Evolutionary conservation across 306 rosid species (phyloP), one percentile per base, ranked within the genome.

Genomic region (Quercus agrifolia): DNA sequence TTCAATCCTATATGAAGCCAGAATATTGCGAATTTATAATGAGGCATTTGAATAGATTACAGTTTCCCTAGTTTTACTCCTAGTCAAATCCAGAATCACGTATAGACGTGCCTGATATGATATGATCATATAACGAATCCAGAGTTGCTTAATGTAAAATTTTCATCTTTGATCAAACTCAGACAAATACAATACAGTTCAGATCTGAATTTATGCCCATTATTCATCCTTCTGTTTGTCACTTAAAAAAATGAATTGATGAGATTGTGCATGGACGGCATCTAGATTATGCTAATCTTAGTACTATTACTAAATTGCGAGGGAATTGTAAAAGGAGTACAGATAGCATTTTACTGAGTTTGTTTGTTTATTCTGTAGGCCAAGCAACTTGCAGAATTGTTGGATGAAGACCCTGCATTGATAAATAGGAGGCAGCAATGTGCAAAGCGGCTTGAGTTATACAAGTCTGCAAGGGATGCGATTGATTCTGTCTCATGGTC

Each of bases 381-480:
- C 6, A 75, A 73, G 73, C 83, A 88, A 67, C 86, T 88, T 38
- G 84, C 82, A 56, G 71, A 62, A 33, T 75, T 88, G 74, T 80
- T 88, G 67, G 87, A 71, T 73, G 89, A 85, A 81, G 85, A 85
- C 76, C 86, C 87, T 56, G 74, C 20, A 20, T 70, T 83, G 63
- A 78, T 78, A 77, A 89, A 85, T 70, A 85, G 83, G 84, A 83
- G 91, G 75, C 82, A 71, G 58, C 84, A 83, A 73, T 85, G 83
- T 76, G 84, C 76, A 21, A 83, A 80, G 87, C 83, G 87, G 78
- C 91, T 88, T 78, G 86, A 88, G 68, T 71, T 88, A 44, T 81
- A 83, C 87, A 85, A 80, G 75, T 79, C 87, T 68, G 91, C 89
- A 3, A 85, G 91, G 85, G 84, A 88, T 80, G 91, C 83, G 80